Evolutionary conservation across 1,139 yeast genomes (phyloP).

Genomic region (Sugiyamaella novakii): DNA sequence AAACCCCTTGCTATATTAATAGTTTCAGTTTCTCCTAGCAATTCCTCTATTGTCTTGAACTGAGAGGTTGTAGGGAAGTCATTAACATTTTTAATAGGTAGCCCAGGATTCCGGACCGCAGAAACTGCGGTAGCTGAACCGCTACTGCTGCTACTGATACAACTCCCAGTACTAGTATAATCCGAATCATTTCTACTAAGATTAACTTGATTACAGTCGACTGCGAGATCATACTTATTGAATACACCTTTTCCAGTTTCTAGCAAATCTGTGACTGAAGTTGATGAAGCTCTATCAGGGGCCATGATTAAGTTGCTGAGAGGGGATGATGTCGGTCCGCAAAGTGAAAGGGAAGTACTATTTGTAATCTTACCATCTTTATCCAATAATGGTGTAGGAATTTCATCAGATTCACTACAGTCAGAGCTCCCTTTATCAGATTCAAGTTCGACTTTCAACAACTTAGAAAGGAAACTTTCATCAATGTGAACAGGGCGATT

Average conservation of each 20-base stretch:
- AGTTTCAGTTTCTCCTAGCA: constrained; percentile 7
- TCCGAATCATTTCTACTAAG: constrained; percentile 9
- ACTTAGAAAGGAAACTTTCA: constrained; percentile 6
- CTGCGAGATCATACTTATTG: constrained; percentile 6
- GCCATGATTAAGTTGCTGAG: constrained; percentile 3
- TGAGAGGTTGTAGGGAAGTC: not conserved
- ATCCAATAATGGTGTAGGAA: constrained; percentile 20
- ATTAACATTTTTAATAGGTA: not conserved
- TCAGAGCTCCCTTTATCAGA: constrained; percentile 22
- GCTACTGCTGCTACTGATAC: constrained; percentile 1
- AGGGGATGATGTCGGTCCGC: constrained; percentile 5
- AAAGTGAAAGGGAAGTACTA: not conserved
- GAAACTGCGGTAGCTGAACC: constrained; percentile 1
- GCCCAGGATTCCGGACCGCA: not conserved
- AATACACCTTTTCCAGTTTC: constrained; percentile 13
- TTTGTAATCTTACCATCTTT: constrained; percentile 2
- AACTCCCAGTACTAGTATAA: constrained; percentile 6
- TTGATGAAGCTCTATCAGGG: not conserved
- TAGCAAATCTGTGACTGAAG: constrained; percentile 2
- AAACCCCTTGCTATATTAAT: constrained; percentile 22
- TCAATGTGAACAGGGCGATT: not conserved
- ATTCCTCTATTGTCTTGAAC: constrained; percentile 1
- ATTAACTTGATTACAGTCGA: constrained; percentile 7
- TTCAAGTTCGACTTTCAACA: constrained; percentile 19
- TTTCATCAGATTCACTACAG: constrained; percentile 21